phyloP scores from a whole-genome alignment of 2,329 filamentous ascomycete genomes.

The Sporothrix variecibatus region DNA sequence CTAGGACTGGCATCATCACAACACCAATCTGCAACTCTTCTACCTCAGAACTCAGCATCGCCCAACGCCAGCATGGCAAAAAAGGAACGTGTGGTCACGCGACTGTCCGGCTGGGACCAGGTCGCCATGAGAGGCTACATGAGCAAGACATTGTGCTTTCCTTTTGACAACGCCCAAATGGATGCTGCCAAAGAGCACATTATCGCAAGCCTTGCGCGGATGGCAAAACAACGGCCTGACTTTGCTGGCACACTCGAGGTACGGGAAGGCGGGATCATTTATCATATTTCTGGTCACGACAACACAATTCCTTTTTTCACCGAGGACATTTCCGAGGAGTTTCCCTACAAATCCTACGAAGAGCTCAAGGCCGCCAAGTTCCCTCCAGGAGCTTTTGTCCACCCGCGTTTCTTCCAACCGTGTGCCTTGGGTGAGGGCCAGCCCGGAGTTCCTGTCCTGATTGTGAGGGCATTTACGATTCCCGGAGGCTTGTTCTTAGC shows the following conservation, averaged over 20 bases:
- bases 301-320: slow-evolving; percentile 33
- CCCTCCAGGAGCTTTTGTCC: slow-evolving; percentile 38
- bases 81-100: neutral
- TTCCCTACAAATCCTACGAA: slow-evolving; percentile 34
- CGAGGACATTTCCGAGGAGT: slow-evolving; percentile 29
- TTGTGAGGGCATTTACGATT: slow-evolving; percentile 44
- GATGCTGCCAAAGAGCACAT: slow-evolving; percentile 29
- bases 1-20: neutral
- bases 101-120: slow-evolving; percentile 31
- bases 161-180: slow-evolving; percentile 24
- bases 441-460: slow-evolving; percentile 40
- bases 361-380: slow-evolving; percentile 37
- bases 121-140: slow-evolving; percentile 31
- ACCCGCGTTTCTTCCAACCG: slow-evolving; percentile 32
- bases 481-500: slow-evolving; percentile 45
- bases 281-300: slow-evolving; percentile 30
- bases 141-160: slow-evolving; percentile 34
- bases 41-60: neutral
- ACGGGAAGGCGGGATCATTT: slow-evolving; percentile 29
- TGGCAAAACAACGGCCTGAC: slow-evolving; percentile 34
- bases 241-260: slow-evolving; percentile 37
- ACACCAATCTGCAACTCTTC: neutral
- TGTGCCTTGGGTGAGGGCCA: slow-evolving; percentile 25
- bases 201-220: slow-evolving; percentile 28
- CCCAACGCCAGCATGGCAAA: neutral